Conservation (phyloP, 495 filamentous ascomycete species). For the Aspergillus indologenus region DNA sequence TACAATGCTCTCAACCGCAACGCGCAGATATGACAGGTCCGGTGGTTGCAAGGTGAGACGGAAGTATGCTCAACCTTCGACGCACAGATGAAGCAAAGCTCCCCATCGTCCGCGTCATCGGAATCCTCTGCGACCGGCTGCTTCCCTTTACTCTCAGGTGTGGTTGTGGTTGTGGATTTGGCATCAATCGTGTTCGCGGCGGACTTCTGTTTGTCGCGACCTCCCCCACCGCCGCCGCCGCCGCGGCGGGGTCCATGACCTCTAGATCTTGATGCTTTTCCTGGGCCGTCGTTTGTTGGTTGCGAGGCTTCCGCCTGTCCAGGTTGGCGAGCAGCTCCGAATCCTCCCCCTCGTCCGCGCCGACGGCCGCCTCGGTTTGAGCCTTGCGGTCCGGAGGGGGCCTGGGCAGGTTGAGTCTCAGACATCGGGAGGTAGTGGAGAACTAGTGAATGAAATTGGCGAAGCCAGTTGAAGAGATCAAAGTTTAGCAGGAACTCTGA, state of each 20-base stretch:
- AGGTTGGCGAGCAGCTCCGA: slow-evolving; percentile 18
- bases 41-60: slow-evolving; percentile 89
- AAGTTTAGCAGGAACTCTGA: slow-evolving; percentile 5
- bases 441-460: not conserved
- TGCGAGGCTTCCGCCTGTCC: slow-evolving; percentile 25
- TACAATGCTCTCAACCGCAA: slow-evolving; percentile 87
- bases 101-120: slow-evolving; percentile 62
- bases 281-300: slow-evolving; percentile 22
- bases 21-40: slow-evolving; percentile 93
- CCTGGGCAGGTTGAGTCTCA: slow-evolving; percentile 30
- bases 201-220: slow-evolving; percentile 29
- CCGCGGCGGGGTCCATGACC: slow-evolving; percentile 27
- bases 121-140: slow-evolving; percentile 26
- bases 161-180: slow-evolving; percentile 11
- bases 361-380: slow-evolving; percentile 40
- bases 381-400: slow-evolving; percentile 28
- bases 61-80: slow-evolving; percentile 79
- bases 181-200: slow-evolving; percentile 15
- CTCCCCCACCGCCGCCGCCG: slow-evolving; percentile 28
- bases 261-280: slow-evolving; percentile 27
- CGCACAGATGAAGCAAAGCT: slow-evolving; percentile 96
- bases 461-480: not conserved
- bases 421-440: slow-evolving; percentile 28
- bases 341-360: slow-evolving; percentile 39
- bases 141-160: slow-evolving; percentile 24